Evolutionary conservation across 106 monocot genomes (phyloP).

Genomic region (Hemerocallis citrina): DNA sequence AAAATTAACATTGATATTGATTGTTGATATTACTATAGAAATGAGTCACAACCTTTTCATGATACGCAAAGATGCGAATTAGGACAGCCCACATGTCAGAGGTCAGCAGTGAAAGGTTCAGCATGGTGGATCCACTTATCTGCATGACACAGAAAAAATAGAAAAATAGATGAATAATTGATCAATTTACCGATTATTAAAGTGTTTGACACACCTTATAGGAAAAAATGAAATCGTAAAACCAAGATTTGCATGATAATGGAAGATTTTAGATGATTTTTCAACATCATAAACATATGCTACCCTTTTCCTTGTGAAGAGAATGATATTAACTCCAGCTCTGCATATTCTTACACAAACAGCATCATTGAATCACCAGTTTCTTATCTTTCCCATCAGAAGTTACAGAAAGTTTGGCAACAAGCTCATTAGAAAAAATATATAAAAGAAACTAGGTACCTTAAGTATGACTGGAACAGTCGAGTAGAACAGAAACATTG

Average conservation of each 20-base stretch:
- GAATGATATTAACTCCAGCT: too few relatives aligned
- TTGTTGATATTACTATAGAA: neutral
- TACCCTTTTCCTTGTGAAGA: neutral
- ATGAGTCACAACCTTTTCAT: constrained; percentile 49
- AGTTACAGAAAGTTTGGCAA: too few relatives aligned
- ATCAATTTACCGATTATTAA: neutral
- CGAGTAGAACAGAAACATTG: constrained; percentile 94
- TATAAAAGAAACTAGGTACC: too few relatives aligned
- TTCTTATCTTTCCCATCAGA: too few relatives aligned
- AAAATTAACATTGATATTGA: neutral
- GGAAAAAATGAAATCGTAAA: neutral
- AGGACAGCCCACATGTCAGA: constrained; percentile 98
- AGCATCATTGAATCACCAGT: neutral
- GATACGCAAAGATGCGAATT: constrained; percentile 89
- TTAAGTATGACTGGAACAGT: constrained; percentile 79
- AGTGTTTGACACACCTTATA: neutral
- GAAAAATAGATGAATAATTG: neutral
- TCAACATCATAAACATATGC: neutral
- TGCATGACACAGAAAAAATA: constrained; percentile 16
- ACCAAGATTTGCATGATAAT: neutral
- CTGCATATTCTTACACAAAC: too few relatives aligned
- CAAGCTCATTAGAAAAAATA: too few relatives aligned
- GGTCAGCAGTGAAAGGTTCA: constrained; percentile 87
- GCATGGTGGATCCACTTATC: constrained; percentile 84
- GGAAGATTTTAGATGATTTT: neutral